Percentiles rank a stretch among this genome's conserved stretches.
Conservation (phyloP, 2,329 filamentous ascomycete genomes). For the Aspergillus ochraceus region DNA sequence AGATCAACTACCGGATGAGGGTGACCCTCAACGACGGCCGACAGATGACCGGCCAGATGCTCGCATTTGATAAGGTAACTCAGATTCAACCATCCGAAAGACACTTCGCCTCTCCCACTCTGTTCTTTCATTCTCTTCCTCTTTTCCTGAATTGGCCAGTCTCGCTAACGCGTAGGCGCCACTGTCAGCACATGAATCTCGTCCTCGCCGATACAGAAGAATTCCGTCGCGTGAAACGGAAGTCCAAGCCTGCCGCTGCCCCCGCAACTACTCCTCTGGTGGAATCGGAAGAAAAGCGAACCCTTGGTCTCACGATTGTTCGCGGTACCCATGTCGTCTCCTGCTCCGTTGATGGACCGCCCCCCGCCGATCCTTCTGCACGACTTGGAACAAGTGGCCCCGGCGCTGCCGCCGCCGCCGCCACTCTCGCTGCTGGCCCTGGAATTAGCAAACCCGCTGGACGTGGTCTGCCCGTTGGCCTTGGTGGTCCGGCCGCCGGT, state of each 20-base stretch:
- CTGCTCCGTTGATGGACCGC: constrained; percentile 91
- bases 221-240: constrained; percentile 87
- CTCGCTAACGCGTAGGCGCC: constrained; percentile 2
- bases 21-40: constrained; percentile 92
- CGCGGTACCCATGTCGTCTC: constrained; percentile 94
- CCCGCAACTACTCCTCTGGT: constrained; percentile 65
- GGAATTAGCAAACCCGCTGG: constrained; percentile 91
- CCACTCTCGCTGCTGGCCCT: constrained; percentile 76
- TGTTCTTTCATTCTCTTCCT: neutral
- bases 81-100: neutral
- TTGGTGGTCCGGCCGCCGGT: constrained; percentile 86
- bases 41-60: constrained; percentile 96
- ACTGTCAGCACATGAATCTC: constrained; percentile 88
- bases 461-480: constrained; percentile 75
- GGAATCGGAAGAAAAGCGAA: constrained; percentile 94
- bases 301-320: constrained; percentile 91
- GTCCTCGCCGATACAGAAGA: constrained; percentile 98
- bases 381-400: constrained; percentile 77
- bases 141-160: neutral
- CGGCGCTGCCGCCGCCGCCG: constrained; percentile 56
- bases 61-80: constrained; percentile 92
- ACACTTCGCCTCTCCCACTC: neutral
- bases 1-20: constrained; percentile 99
- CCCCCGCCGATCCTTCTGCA: constrained; percentile 87
- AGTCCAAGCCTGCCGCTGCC: constrained; percentile 65